Evolutionary conservation across 768 basidiomycete species (phyloP).

Genomic region (Termitomyces titanicus): DNA sequence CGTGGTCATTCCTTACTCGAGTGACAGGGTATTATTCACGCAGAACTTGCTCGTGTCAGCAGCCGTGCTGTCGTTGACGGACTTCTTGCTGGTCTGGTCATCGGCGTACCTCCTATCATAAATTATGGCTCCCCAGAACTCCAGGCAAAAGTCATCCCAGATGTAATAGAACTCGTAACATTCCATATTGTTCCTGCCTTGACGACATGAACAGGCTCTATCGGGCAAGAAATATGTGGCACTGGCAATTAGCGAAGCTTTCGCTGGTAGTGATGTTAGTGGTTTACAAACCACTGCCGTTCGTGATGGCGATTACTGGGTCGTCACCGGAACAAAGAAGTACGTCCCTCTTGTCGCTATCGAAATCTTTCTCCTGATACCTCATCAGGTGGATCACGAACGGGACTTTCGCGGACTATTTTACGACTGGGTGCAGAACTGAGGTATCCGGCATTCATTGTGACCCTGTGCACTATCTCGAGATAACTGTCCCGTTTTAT

Average conservation of each 20-base stretch:
- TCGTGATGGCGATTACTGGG: conserved; percentile 82
- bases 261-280: conserved; percentile 83
- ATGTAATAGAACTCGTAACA: conserved; percentile 34
- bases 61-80: conserved; percentile 89
- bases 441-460: conserved; percentile 34
- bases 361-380: background rate
- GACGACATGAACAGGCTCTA: conserved; percentile 31
- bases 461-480: no score
- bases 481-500: no score
- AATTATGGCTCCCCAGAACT: conserved; percentile 84
- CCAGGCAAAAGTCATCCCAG: conserved; percentile 65
- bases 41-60: conserved; percentile 80
- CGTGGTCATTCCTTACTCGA: background rate
- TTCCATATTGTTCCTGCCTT: background rate
- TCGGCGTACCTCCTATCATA: conserved; percentile 85
- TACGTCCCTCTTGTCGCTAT: conserved; percentile 22
- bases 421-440: conserved; percentile 75
- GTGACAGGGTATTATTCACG: conserved; percentile 66
- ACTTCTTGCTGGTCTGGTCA: conserved; percentile 74
- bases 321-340: conserved; percentile 95
- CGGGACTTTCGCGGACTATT: conserved; percentile 81
- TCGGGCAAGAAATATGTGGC: conserved; percentile 82
- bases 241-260: conserved; percentile 91
- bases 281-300: conserved; percentile 85
- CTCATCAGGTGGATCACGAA: conserved; percentile 80